Percentiles rank a stretch among this genome's conserved stretches.
Conservation (phyloP, 2,329 filamentous ascomycete species). For the Hirsutella thompsonii region DNA sequence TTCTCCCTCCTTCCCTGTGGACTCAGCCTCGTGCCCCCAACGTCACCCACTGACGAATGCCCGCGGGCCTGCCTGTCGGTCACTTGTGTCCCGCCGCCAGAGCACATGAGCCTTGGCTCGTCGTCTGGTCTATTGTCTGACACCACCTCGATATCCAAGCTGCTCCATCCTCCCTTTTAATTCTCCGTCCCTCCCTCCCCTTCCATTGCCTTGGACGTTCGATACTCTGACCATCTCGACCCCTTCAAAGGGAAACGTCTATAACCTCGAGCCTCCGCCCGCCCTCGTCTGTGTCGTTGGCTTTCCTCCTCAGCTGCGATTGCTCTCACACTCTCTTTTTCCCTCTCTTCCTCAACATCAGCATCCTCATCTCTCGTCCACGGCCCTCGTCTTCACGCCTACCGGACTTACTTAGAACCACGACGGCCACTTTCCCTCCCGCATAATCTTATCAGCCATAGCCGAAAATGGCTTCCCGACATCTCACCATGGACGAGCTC, state of each 20-base stretch:
- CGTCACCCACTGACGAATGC: constrained; percentile 27
- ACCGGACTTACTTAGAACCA: too few species aligned
- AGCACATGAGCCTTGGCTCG: constrained; percentile 16
- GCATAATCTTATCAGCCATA: too few species aligned
- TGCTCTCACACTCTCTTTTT: not conserved
- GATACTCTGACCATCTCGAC: not conserved
- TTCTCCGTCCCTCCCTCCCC: not conserved
- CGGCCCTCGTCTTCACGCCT: too few species aligned
- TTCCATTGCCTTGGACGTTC: constrained; percentile 2
- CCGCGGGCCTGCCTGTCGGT: constrained; percentile 13
- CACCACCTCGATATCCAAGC: constrained; percentile 4
- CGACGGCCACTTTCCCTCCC: constrained; percentile 1
- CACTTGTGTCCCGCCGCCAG: constrained; percentile 12
- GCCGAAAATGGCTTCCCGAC: constrained; percentile 30
- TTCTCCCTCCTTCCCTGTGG: constrained; percentile 5
- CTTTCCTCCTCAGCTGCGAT: constrained; percentile 7
- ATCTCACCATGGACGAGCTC: constrained; percentile 38
- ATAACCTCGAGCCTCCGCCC: not conserved
- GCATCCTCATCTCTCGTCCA: not conserved
- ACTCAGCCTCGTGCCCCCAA: constrained; percentile 31
- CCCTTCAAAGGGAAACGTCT: not conserved
- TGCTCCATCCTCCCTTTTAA: constrained; percentile 4
- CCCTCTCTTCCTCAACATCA: not conserved
- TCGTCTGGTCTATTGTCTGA: constrained; percentile 8
- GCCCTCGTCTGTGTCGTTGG: not conserved